A percentile compares a stretch with the other conserved stretches of the same genome.
Conservation (phyloP, 345 rosid species). For the Salix exigua region DNA sequence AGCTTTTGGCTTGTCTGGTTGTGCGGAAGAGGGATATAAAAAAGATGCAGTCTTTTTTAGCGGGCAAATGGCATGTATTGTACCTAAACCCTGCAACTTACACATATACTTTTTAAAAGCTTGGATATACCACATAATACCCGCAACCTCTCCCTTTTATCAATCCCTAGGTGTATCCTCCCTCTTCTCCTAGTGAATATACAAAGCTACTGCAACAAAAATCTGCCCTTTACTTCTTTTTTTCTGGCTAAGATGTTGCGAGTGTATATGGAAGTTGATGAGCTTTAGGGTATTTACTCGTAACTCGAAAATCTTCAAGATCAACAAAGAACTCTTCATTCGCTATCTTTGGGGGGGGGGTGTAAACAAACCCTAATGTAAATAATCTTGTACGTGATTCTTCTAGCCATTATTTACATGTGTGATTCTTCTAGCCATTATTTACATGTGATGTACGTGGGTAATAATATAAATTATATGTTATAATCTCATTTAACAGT, state of each 20-base stretch:
- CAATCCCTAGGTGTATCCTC: constrained; percentile 36
- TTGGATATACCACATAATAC: constrained; percentile 36
- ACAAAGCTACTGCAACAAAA: constrained; percentile 7
- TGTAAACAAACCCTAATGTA: neutral
- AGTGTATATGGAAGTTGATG: neutral
- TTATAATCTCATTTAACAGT: no score
- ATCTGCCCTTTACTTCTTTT: constrained; percentile 3
- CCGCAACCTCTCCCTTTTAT: constrained; percentile 25
- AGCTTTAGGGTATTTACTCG: neutral
- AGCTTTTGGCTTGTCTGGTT: constrained; percentile 55
- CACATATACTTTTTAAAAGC: constrained; percentile 56
- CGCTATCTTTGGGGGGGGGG: neutral
- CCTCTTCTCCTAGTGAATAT: constrained; percentile 22
- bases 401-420: neutral
- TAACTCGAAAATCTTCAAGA: neutral
- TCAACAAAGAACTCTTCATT: no score
- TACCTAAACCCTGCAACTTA: constrained; percentile 41
- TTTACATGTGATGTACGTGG: no score
- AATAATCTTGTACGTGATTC: neutral
- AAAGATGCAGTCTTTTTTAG: constrained; percentile 37
- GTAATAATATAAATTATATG: no score
- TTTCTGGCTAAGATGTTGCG: neutral
- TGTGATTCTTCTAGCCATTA: neutral
- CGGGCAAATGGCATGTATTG: constrained; percentile 50
- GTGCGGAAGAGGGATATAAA: constrained; percentile 25